Evolutionary conservation across 2,329 filamentous ascomycete genomes (phyloP).

Genomic region (Domatiomyces catenatus): DNA sequence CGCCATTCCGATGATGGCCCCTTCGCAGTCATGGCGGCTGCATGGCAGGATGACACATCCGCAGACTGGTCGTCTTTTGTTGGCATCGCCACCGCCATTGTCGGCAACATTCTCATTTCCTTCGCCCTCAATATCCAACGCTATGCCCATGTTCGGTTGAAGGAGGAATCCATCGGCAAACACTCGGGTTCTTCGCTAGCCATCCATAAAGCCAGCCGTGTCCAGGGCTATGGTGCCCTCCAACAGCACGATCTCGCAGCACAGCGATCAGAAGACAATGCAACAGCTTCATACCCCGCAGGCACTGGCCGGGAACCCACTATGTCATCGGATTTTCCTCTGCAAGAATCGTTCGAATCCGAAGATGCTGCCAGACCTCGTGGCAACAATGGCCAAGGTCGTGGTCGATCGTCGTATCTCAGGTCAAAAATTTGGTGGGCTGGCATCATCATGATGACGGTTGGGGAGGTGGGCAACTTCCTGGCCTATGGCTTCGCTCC

Average conservation of each 20-base stretch:
- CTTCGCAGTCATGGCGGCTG: conserved; percentile 1
- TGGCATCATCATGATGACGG: conserved; percentile 78
- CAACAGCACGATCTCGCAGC: conserved; percentile 12
- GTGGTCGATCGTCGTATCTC: conserved; percentile 57
- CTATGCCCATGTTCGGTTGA: conserved; percentile 79
- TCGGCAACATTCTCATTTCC: conserved; percentile 85
- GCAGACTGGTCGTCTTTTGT: conserved; percentile 73
- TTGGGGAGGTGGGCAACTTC: conserved; percentile 93
- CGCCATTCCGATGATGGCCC: background rate
- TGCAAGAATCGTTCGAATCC: conserved; percentile 31
- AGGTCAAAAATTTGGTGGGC: conserved; percentile 92
- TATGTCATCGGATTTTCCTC: conserved; percentile 26
- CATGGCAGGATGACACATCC: conserved; percentile 2
- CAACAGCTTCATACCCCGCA: background rate
- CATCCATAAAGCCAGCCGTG: background rate
- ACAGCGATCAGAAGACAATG: conserved; percentile 7
- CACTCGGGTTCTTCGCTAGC: background rate
- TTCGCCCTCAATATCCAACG: conserved; percentile 92
- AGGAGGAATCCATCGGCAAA: conserved; percentile 49
- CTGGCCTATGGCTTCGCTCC: conserved; percentile 94
- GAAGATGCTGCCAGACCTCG: conserved; percentile 24
- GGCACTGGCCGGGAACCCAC: conserved; percentile 12
- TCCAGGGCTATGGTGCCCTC: conserved; percentile 8
- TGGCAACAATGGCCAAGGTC: conserved; percentile 25
- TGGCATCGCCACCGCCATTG: conserved; percentile 82